Evolutionary conservation across 768 basidiomycete genomes (phyloP), one percentile per base, ranked within the genome.

Genomic region (Lactarius vividus): DNA sequence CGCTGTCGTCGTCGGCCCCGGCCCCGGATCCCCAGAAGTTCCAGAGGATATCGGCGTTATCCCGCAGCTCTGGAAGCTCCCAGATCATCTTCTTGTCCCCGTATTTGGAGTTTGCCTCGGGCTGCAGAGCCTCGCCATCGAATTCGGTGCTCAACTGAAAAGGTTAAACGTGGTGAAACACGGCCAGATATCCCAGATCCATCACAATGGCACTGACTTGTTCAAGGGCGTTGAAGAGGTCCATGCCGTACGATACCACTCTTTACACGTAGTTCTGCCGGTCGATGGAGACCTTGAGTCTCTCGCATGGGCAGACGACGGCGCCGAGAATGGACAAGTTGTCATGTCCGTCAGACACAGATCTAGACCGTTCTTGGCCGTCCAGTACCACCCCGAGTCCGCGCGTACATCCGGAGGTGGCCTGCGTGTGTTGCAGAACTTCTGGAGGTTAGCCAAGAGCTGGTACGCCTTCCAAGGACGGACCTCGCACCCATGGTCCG

Each of bases 351-450:
- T 83, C 31, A 83, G 81, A 68, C 92, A 94, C 73, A 79, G 69
- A 58, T 75, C 70, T 28, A 82, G 80, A 66, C 92, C 92, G 4
- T 91, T 92, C 72, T 94, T 89, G 88, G 91, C 89, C 4, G 92
- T 94, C 28, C 92, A 94, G 72, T 94, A 94, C 73, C 92, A 94
- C 73, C 92, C 92, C 7, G 92, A 94, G 73, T 94, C 92, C 4
- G 84, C 89, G 4, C 82, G 88, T 70, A 94, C 91, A 2, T 77
- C 79, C 52, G 84, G 82, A 2, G 89, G 88, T 7, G 91, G 91
- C 1, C 71, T 82, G n/a, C 82, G 87, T 63, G 84, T 92, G 18
- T 68, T 93, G 63, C 75, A 74, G 26, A 94, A 92, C 74, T 93
- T 93, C 73, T 93, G 89, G 89, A 74, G 75, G 28, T 78, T 91